phyloP scores from a whole-genome alignment of 495 filamentous ascomycete species.

The Margaritispora aquatica region DNA sequence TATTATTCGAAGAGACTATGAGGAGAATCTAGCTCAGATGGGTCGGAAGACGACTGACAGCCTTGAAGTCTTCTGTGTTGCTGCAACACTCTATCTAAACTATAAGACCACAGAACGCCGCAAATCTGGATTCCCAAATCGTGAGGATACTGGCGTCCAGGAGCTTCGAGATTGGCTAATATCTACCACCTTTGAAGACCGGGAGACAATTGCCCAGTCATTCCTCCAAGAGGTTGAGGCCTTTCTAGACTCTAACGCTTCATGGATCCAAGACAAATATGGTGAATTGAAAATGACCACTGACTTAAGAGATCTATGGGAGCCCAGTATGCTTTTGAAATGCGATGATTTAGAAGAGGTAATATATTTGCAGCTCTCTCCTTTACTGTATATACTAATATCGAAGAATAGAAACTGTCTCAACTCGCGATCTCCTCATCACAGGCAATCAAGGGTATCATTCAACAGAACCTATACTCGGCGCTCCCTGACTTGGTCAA shows the following conservation, averaged over 20 bases:
- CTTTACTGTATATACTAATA: not conserved
- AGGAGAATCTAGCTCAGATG: constrained; percentile 5
- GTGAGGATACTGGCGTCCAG: constrained; percentile 1
- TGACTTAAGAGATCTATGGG: not conserved
- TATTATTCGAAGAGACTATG: constrained; percentile 4
- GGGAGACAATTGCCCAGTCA: not conserved
- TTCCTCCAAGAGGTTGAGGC: constrained; percentile 8
- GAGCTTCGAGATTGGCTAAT: constrained; percentile 11
- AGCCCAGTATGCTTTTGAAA: not conserved
- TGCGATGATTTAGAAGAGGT: not conserved
- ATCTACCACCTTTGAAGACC: constrained; percentile 1
- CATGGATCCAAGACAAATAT: constrained; percentile 10
- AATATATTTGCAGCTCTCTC: not conserved
- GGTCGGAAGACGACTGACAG: not conserved
- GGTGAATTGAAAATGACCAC: constrained; percentile 5
- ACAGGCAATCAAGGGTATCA: not conserved
- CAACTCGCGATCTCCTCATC: not conserved
- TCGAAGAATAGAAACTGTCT: not conserved
- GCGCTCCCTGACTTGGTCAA: not conserved
- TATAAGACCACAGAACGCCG: not conserved
- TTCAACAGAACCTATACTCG: constrained; percentile 1
- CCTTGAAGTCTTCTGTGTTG: constrained; percentile 10
- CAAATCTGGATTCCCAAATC: constrained; percentile 1
- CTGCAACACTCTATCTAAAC: constrained; percentile 1
- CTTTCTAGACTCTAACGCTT: constrained; percentile 3